A percentile compares a stretch with the other conserved stretches of the same genome.
Conservation (phyloP, 805 yeast species). For the Jamesozyma hellenica region DNA sequence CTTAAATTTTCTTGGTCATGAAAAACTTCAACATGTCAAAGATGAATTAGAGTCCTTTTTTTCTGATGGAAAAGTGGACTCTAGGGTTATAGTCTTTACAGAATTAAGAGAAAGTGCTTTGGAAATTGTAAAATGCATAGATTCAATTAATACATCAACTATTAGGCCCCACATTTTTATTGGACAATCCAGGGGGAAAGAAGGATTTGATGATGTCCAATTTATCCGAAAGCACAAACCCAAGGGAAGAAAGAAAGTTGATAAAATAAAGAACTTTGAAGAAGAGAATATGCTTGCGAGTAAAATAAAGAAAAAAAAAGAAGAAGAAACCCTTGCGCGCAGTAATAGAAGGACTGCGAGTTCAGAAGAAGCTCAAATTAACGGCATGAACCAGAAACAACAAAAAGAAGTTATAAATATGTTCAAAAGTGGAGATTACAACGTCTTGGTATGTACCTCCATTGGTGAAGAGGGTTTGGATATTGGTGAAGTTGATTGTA, state of each 20-base stretch:
- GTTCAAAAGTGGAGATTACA: constrained; percentile 64
- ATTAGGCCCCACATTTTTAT: constrained; percentile 76
- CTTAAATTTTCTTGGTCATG: constrained; percentile 45
- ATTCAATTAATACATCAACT: constrained; percentile 29
- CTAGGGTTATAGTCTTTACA: constrained; percentile 78
- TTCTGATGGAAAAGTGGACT: constrained; percentile 34
- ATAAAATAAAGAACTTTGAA: constrained; percentile 26
- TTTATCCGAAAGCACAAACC: constrained; percentile 36
- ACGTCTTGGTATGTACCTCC: constrained; percentile 86
- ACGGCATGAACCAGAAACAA: constrained; percentile 83
- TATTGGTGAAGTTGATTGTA: constrained; percentile 94
- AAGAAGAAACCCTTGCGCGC: constrained; percentile 29
- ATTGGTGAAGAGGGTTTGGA: constrained; percentile 98
- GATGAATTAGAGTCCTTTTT: constrained; percentile 52
- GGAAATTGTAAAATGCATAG: constrained; percentile 65
- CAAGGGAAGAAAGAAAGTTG: constrained; percentile 35
- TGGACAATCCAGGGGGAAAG: constrained; percentile 79
- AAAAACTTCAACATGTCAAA: constrained; percentile 53
- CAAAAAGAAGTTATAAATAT: constrained; percentile 71
- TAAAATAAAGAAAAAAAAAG: constrained; percentile 26
- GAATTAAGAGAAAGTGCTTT: constrained; percentile 84
- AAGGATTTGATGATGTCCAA: constrained; percentile 50
- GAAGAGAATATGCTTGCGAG: constrained; percentile 24
- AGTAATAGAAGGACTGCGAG: constrained; percentile 40
- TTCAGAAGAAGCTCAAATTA: constrained; percentile 65